These are phyloP conservation scores for Pythium graminicola DNA, from an alignment of 352 stramenopile species.

Conservation along the genomic window DNA sequence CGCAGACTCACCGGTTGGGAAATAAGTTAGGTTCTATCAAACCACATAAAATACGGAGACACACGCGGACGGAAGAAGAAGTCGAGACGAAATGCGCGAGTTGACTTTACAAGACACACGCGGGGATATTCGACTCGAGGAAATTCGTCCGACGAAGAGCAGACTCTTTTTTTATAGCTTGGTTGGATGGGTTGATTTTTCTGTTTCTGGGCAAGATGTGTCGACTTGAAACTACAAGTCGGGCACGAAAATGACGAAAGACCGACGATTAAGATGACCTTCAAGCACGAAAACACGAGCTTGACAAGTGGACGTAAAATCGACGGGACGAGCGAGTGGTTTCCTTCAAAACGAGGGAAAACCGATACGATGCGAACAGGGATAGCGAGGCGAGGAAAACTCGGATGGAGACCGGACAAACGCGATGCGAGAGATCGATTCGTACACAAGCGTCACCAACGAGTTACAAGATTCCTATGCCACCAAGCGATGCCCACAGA, in stretches of 20 bases:
- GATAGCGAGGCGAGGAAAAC: constrained; percentile 7
- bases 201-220: constrained; percentile 2
- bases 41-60: constrained; percentile 26
- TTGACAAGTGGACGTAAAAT: neutral
- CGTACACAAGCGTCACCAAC: constrained; percentile 9
- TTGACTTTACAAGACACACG: constrained; percentile 6
- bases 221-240: constrained; percentile 5
- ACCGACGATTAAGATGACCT: constrained; percentile 5
- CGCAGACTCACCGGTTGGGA: constrained; percentile 17
- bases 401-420: constrained; percentile 12
- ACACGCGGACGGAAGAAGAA: constrained; percentile 12
- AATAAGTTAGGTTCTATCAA: constrained; percentile 30
- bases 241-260: constrained; percentile 15
- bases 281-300: neutral
- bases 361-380: constrained; percentile 2
- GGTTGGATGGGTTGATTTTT: constrained; percentile 14
- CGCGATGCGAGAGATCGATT: constrained; percentile 10
- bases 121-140: constrained; percentile 9
- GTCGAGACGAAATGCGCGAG: constrained; percentile 12
- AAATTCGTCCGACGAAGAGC: constrained; percentile 5
- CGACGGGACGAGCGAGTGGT: constrained; percentile 13
- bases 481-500: constrained; percentile 16
- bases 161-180: constrained; percentile 15
- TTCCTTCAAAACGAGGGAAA: constrained; percentile 4
- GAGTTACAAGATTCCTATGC: constrained; percentile 6